Evolutionary conservation across 805 yeast species (phyloP), one percentile per base, ranked within the genome.

Genomic region (Ogataea henricii): DNA sequence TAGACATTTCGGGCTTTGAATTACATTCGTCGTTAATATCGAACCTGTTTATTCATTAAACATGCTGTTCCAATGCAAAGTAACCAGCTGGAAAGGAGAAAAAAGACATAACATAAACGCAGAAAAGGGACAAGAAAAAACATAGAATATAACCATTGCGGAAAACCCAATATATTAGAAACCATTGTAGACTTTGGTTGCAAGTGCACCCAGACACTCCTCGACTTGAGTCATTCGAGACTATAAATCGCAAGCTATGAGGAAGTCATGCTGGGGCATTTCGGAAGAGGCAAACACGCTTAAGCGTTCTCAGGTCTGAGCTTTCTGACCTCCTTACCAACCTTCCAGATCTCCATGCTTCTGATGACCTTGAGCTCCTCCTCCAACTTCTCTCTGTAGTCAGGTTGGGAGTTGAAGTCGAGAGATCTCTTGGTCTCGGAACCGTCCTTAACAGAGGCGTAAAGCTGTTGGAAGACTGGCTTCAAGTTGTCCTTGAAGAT

Each of bases 251-350:
- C 40, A 36, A 36, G 40, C n/a, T 8, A 10, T n/a, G 40, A 36
- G 40, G 40, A 36, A 27, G 10, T 27, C n/a, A 27, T 23, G 13
- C 30, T 25, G 10, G 36, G n/a, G 6, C 18, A 16, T 32, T 13
- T n/a, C 27, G 7, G 27, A 38, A 23, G 16, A 23, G 10, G 29
- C 13, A 17, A 23, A 36, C 22, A 20, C n/a, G 32, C 39, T 39
- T 87, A 91, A 73, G 86, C 83, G 94, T 94, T 92, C 81, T 94
- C 99, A 68, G 99, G 99, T 79, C 99, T 91, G 74, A 94, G 85
- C 79, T 94, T 94, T 85, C 99, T 92, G 62, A 94, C 99, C 82
- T 94, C 98, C 82, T 92, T 92, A 71, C 99, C 99, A 64, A 94
- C 99, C 70, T 74, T 87, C 99, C 99, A 94, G 92, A 94, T 94